phyloP scores from a whole-genome alignment of 1,139 yeast genomes.

The Yamadazyma triangularis region DNA sequence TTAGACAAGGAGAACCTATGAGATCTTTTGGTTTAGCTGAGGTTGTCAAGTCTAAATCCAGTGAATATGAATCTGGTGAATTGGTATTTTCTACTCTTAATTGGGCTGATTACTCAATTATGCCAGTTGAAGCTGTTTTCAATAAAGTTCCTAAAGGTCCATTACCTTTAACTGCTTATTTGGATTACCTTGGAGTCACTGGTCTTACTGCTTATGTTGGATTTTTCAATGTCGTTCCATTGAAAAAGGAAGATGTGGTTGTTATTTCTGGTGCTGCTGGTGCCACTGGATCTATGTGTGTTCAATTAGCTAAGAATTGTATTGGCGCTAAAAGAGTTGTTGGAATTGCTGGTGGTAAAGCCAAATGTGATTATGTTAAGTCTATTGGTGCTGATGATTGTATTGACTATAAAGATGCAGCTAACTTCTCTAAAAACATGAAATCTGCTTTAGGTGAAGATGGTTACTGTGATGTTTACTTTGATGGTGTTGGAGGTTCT shows the following conservation, averaged over 20 bases:
- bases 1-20: constrained; percentile 44
- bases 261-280: constrained; percentile 67
- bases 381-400: constrained; percentile 51
- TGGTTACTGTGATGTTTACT: constrained; percentile 40
- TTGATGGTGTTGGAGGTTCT: constrained; percentile 64
- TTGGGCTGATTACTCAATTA: constrained; percentile 31
- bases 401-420: constrained; percentile 49
- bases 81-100: constrained; percentile 22
- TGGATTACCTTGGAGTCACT: constrained; percentile 45
- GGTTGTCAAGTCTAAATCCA: constrained; percentile 41
- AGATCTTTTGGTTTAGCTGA: constrained; percentile 49
- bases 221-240: constrained; percentile 38
- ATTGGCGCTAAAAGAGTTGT: constrained; percentile 54
- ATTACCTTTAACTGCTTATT: constrained; percentile 22
- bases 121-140: constrained; percentile 16
- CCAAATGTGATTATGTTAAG: constrained; percentile 52
- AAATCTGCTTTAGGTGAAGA: constrained; percentile 41
- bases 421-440: constrained; percentile 40
- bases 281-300: constrained; percentile 60
- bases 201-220: constrained; percentile 64
- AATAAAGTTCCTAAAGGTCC: constrained; percentile 21
- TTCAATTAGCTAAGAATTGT: constrained; percentile 54
- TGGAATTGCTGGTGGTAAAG: constrained; percentile 62
- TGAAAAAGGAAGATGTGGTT: constrained; percentile 29
- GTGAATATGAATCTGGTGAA: constrained; percentile 40